Base-by-base conservation (phyloP, 352 stramenopile species). In the Phytophthora cryptogea region DNA sequence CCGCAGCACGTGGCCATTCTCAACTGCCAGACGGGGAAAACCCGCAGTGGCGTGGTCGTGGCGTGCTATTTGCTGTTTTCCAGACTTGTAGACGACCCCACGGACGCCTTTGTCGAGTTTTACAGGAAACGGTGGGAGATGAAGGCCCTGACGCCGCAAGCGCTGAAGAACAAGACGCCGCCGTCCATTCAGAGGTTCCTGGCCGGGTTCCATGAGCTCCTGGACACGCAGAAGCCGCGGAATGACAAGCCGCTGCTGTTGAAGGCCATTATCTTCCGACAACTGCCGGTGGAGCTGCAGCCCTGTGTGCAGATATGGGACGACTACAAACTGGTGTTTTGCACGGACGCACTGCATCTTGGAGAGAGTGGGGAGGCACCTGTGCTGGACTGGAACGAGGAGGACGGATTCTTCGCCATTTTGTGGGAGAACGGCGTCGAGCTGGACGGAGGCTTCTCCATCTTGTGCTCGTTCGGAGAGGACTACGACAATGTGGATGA, bases 11-110 rank as follows among this genome's bases (percentile, higher is more conserved):
- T 98, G 5, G 88, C 86, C 8, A 68, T 96, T 10, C 58, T 98
- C 10, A 92, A 96, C 58, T 98, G 94, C 66, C 70, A 83, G 50
- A 96, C 96, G 27, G 95, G 95, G 5, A 98, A 98, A 68, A 98
- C 92, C 17, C 80, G 92, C 26, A 98, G 86, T 17, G 93, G 90
- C 6, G 90, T 99, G 52, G 86, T 97, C 0, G 76, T 97, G 14
- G 96, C 94, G 9, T 97, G 92, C 52, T 98, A 98, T 58, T 60
- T 98, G 45, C 83, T 96, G 31, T 99, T 96, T 79, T 60, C 82
- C 41, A 59, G 78, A 9, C 66, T 90, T 20, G 80, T 78, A 11
- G 66, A 90, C 32, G 78, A 94, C 32, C 77, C 81, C 6, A 80
- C 80, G 9, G 74, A 95, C 27, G 94, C 93, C 5, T 98, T 98